Evolutionary conservation across 2,329 filamentous ascomycete genomes (phyloP).

Genomic region (Claviceps spartinae): DNA sequence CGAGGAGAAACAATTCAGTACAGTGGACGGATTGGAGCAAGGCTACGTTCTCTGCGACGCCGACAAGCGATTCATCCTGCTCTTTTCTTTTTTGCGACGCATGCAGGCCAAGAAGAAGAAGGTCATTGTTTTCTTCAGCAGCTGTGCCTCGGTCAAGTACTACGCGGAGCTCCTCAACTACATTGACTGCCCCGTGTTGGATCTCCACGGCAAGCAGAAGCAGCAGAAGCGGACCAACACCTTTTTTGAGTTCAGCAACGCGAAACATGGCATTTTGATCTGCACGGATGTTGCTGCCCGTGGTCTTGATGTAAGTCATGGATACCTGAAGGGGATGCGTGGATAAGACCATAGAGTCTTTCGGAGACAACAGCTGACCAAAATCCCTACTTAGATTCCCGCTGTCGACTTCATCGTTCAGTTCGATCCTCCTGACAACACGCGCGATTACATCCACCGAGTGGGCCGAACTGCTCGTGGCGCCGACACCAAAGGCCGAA

Average conservation of each 20-base stretch:
- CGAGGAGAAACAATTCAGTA: conserved; percentile 75
- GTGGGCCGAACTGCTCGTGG: conserved; percentile 90
- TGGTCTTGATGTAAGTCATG: conserved; percentile 61
- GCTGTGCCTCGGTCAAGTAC: conserved; percentile 89
- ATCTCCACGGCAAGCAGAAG: conserved; percentile 90
- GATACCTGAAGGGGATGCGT: background rate
- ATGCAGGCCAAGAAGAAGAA: conserved; percentile 74
- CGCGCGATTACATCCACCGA: conserved; percentile 85
- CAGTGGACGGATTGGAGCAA: conserved; percentile 87
- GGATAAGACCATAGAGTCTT: too few species aligned
- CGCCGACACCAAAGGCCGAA: conserved; percentile 68
- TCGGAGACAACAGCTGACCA: background rate
- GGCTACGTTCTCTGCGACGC: conserved; percentile 90
- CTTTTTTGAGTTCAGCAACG: conserved; percentile 82
- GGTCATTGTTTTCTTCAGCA: conserved; percentile 92
- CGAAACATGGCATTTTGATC: conserved; percentile 74
- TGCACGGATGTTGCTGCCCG: conserved; percentile 94
- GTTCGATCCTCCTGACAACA: conserved; percentile 87
- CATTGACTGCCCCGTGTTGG: conserved; percentile 81
- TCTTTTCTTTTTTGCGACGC: conserved; percentile 88
- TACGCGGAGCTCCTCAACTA: conserved; percentile 93
- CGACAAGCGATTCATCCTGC: conserved; percentile 82
- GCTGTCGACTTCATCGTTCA: conserved; percentile 94
- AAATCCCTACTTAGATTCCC: conserved; percentile 47
- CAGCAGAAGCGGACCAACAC: conserved; percentile 98